phyloP scores from a whole-genome alignment of 2,329 filamentous ascomycete species.

The Trichoderma sp. region DNA sequence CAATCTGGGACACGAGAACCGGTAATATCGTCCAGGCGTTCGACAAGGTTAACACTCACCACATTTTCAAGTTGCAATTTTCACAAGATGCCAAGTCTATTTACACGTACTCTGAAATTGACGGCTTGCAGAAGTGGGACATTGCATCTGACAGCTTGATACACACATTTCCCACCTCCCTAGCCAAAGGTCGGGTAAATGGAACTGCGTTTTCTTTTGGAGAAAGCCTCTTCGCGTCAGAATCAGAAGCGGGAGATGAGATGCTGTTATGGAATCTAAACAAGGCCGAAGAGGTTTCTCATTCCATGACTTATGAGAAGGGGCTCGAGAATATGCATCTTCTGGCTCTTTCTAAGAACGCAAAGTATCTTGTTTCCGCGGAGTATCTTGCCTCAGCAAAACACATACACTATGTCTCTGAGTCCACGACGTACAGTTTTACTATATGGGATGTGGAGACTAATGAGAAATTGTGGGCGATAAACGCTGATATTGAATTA shows the following conservation, averaged over 20 bases:
- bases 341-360: not conserved
- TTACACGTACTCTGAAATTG: not conserved
- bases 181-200: not conserved
- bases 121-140: not conserved
- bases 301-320: not conserved
- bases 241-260: not conserved
- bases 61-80: not conserved
- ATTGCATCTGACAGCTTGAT: not conserved
- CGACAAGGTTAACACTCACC: not conserved
- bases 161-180: not conserved
- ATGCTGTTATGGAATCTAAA: not conserved
- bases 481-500: not conserved
- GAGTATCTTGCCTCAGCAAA: not conserved
- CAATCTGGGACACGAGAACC: not conserved
- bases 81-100: not conserved
- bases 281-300: not conserved
- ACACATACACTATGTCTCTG: not conserved
- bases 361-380: not conserved
- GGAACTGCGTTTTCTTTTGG: not conserved
- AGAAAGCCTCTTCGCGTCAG: not conserved
- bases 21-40: not conserved
- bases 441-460: not conserved
- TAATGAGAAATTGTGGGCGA: not conserved
- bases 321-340: not conserved
- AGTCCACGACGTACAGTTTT: not conserved